A percentile compares a stretch with the other conserved stretches of the same genome.
phyloP scores from a whole-genome alignment of 106 monocot genomes.

The Narthecium ossifragum region DNA sequence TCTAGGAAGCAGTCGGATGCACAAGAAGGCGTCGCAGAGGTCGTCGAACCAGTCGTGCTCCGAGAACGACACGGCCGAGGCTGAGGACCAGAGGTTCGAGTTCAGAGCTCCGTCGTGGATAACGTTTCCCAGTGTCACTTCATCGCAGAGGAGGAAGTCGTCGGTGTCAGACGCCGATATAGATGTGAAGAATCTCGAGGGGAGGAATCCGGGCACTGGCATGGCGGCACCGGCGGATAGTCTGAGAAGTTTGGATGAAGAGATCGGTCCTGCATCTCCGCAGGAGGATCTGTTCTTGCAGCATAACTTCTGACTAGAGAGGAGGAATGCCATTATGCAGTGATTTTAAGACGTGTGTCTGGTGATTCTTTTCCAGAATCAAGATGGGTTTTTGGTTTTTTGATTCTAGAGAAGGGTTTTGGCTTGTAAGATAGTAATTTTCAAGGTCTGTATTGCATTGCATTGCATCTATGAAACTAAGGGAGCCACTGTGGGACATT shows the following conservation, averaged over 20 bases:
- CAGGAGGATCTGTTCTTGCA: conserved; percentile 87
- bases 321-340: too few relatives aligned
- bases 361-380: too few relatives aligned
- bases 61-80: conserved; percentile 51
- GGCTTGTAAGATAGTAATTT: too few relatives aligned
- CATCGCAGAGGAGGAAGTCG: conserved; percentile 85
- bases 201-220: conserved; percentile 29
- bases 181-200: conserved; percentile 39
- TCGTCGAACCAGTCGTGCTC: conserved; percentile 63
- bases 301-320: conserved; percentile 71
- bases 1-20: conserved; percentile 80
- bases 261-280: conserved; percentile 94
- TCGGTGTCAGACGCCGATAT: conserved; percentile 67
- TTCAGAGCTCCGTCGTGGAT: conserved; percentile 98
- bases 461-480: too few relatives aligned
- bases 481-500: too few relatives aligned
- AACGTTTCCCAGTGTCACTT: conserved; percentile 90
- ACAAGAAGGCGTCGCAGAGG: conserved; percentile 82
- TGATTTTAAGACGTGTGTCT: too few relatives aligned
- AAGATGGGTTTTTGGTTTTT: too few relatives aligned
- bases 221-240: conserved; percentile 25
- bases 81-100: conserved; percentile 65
- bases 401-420: too few relatives aligned
- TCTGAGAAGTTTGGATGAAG: conserved; percentile 76
- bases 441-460: too few relatives aligned